Percentiles rank a stretch among this genome's conserved stretches.
phyloP scores from a whole-genome alignment of 768 basidiomycete genomes.

The Xerocomellus dryophilus region DNA sequence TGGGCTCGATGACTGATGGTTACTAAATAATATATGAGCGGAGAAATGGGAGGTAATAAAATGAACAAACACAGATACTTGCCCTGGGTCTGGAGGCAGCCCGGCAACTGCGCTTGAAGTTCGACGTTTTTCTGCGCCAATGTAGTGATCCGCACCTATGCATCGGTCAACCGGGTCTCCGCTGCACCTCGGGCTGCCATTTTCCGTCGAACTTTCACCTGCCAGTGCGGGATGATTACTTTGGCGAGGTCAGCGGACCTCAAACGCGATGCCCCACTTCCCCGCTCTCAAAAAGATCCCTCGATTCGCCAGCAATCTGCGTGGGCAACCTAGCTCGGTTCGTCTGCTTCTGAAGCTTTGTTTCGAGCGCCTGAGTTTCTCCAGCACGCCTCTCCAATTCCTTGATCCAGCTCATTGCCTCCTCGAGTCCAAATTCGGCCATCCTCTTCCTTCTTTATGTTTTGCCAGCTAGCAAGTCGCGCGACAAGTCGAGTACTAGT shows the following conservation, averaged over 20 bases:
- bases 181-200: slow-evolving; percentile 37
- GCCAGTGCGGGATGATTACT: neutral
- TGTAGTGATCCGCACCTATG: slow-evolving; percentile 22
- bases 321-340: slow-evolving; percentile 42
- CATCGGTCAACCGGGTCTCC: slow-evolving; percentile 34
- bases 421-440: slow-evolving; percentile 49
- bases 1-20: slow-evolving; percentile 9
- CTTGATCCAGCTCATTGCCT: slow-evolving; percentile 38
- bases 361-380: slow-evolving; percentile 31
- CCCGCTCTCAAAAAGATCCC: slow-evolving; percentile 12
- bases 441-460: slow-evolving; percentile 60
- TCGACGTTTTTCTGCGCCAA: slow-evolving; percentile 42
- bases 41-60: slow-evolving; percentile 17
- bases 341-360: slow-evolving; percentile 43
- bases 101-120: slow-evolving; percentile 44
- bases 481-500: slow-evolving; percentile 53
- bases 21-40: neutral
- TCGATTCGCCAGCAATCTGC: no score
- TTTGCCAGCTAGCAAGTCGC: slow-evolving; percentile 69
- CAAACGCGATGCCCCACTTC: slow-evolving; percentile 36
- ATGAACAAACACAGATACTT: neutral
- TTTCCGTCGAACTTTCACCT: slow-evolving; percentile 41
- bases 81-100: slow-evolving; percentile 33
- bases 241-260: neutral
- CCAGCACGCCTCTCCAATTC: slow-evolving; percentile 27